Conservation (phyloP, 163 green algal species). For the Picocystis sp. region DNA sequence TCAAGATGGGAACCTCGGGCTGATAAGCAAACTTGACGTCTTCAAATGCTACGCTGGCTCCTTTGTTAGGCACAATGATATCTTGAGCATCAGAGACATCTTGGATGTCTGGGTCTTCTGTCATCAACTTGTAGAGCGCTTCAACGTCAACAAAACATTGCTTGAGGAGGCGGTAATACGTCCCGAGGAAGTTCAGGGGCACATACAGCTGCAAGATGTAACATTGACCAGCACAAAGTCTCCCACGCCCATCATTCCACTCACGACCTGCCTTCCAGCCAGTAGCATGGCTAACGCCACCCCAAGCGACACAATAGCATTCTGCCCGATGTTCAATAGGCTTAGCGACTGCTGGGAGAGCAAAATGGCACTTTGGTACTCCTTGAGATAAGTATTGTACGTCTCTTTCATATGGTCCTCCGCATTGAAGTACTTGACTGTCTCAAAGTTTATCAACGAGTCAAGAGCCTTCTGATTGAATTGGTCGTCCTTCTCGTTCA, state of each 20-base stretch:
- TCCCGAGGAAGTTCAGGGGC: constrained; percentile 22
- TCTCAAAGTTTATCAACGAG: constrained; percentile 18
- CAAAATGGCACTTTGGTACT: constrained; percentile 7
- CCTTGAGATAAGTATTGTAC: constrained; percentile 4
- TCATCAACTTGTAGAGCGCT: constrained; percentile 17
- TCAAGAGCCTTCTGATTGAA: constrained; percentile 12
- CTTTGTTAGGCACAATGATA: constrained; percentile 17
- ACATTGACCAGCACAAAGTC: constrained; percentile 17
- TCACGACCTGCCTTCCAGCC: constrained; percentile 5
- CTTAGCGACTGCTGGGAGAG: constrained; percentile 2
- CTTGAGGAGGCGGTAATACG: constrained; percentile 32
- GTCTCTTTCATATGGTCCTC: constrained; percentile 7
- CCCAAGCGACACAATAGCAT: constrained; percentile 13
- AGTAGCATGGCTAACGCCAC: constrained; percentile 4
- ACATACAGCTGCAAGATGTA: constrained; percentile 19
- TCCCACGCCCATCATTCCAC: constrained; percentile 11
- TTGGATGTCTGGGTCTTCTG: constrained; percentile 23
- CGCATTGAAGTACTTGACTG: constrained; percentile 15
- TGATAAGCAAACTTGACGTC: constrained; percentile 38
- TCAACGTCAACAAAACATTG: constrained; percentile 31
- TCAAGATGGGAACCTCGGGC: constrained; percentile 14
- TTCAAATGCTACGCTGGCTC: constrained; percentile 25
- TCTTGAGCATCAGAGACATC: constrained; percentile 6
- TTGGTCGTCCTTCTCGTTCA: constrained; percentile 10
- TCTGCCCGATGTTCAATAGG: constrained; percentile 15